Evolutionary conservation across 192 early-diverging fungal genomes (phyloP), one percentile per base, ranked within the genome.

Genomic region (Coemansia sp.): DNA sequence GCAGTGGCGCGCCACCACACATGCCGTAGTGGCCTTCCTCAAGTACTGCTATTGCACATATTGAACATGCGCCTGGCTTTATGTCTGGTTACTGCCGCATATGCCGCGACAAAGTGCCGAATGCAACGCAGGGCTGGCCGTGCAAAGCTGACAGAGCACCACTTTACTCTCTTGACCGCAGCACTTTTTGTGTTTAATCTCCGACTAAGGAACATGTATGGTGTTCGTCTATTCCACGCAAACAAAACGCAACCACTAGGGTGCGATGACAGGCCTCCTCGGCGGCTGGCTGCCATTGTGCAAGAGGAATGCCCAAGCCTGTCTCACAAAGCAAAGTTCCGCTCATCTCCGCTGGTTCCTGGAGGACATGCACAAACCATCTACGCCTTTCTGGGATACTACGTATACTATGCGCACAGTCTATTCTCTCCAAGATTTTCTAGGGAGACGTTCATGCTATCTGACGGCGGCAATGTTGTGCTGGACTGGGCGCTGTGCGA

Each of bases 401-500:
- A 65, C 40, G 77, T 77, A 19, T 88, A 91, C 37, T 68, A 88
- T 17, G 59, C 84, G 8, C 73, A 86, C 41, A 70, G 71, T 38
- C 58, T 75, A n/a, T 4, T 72, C 11, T 56, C 32, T 20, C 72
- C 73, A 29, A 60, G 29, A 37, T 72, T 76, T 53, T 68, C 71
- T 42, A 82, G 90, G 11, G 85, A 91, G 22, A 62, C 85, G 14
- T 72, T 92, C 6, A n/a, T 62, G n/a, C 85, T 93, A 7, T 87
- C 89, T 2, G 94, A 98, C 62, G 95, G 95, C 22, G 97, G 97
- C 47, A 87, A 88, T 20, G 76, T 94, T 59, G 85, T 92, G 8
- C 64, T 97, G 35, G 97, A 98, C 74, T 98, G 94, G 95, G 83
- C 89, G 1, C 91, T 90, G 9, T 76, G 83, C 10, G 46, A 83